Conservation (phyloP, 2,329 filamentous ascomycete species). For the Trichoderma oligosporum region DNA sequence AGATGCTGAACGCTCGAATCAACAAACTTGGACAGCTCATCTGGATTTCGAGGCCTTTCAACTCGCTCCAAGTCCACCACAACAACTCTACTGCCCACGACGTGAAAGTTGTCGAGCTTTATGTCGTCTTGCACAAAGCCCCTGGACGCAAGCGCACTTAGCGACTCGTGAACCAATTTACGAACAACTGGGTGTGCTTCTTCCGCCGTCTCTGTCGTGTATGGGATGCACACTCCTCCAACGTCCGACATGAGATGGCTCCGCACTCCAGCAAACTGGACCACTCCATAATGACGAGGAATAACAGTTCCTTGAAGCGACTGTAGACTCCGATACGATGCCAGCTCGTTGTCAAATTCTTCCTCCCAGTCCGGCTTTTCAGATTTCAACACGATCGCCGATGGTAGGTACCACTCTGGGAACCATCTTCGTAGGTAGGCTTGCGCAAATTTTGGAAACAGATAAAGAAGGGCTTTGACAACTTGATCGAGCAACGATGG, state of each 20-base stretch:
- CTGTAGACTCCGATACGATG: slow-evolving; percentile 24
- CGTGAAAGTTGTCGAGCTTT: slow-evolving; percentile 25
- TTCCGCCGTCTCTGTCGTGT: slow-evolving; percentile 24
- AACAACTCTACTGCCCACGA: slow-evolving; percentile 23
- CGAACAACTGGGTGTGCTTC: slow-evolving; percentile 23
- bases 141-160: slow-evolving; percentile 23
- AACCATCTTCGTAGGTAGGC: slow-evolving; percentile 15
- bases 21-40: slow-evolving; percentile 11
- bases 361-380: slow-evolving; percentile 27
- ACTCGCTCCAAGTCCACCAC: slow-evolving; percentile 25
- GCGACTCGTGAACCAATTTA: slow-evolving; percentile 27
- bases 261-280: slow-evolving; percentile 22
- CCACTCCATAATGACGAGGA: slow-evolving; percentile 24
- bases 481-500: slow-evolving; percentile 12
- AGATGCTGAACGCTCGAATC: slow-evolving; percentile 6
- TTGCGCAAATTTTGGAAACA: slow-evolving; percentile 18
- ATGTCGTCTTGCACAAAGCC: slow-evolving; percentile 25
- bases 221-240: slow-evolving; percentile 22
- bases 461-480: slow-evolving; percentile 10
- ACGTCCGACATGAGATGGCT: slow-evolving; percentile 28
- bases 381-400: slow-evolving; percentile 23
- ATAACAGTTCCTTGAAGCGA: slow-evolving; percentile 26
- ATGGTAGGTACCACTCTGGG: slow-evolving; percentile 22
- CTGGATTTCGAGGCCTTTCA: slow-evolving; percentile 1
- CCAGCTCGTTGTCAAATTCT: slow-evolving; percentile 28